A percentile compares a stretch with the other conserved stretches of the same genome.
These are phyloP conservation scores for Skeletonema tropicum DNA, from an alignment of 108 stramenopile species.

Conservation along the genomic window DNA sequence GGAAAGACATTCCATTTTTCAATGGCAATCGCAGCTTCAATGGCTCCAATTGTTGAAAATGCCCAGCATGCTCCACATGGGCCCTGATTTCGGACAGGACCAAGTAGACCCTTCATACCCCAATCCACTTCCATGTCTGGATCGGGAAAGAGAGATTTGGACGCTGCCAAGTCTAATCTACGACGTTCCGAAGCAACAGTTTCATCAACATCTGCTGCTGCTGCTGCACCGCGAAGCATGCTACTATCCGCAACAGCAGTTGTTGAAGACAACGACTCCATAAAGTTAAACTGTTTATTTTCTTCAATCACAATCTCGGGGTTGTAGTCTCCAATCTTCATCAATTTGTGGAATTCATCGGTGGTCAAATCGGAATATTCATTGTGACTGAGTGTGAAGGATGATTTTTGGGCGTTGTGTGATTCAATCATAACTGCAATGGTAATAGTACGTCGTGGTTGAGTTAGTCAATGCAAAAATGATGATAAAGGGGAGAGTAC, in stretches of 20 bases:
- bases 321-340: slow-evolving; percentile 62
- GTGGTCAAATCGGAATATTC: slow-evolving; percentile 87
- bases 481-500: background rate
- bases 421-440: slow-evolving; percentile 76
- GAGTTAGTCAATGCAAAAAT: background rate
- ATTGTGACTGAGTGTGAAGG: slow-evolving; percentile 89
- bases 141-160: background rate
- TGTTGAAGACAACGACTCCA: slow-evolving; percentile 11
- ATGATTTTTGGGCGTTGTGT: slow-evolving; percentile 82
- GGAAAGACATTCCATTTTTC: slow-evolving; percentile 47
- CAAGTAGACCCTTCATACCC: slow-evolving; percentile 80
- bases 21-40: slow-evolving; percentile 92
- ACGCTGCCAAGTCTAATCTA: slow-evolving; percentile 37
- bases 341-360: slow-evolving; percentile 80
- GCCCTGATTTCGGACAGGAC: slow-evolving; percentile 93
- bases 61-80: slow-evolving; percentile 93
- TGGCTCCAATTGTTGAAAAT: slow-evolving; percentile 93
- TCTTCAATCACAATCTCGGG: slow-evolving; percentile 20
- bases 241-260: slow-evolving; percentile 20
- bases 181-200: slow-evolving; percentile 10
- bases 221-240: background rate
- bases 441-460: background rate
- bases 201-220: background rate
- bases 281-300: slow-evolving; percentile 42
- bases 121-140: slow-evolving; percentile 69